These are phyloP conservation scores for Debaryomyces fabryi DNA, from an alignment of 1,139 yeast genomes.

Conservation along the genomic window DNA sequence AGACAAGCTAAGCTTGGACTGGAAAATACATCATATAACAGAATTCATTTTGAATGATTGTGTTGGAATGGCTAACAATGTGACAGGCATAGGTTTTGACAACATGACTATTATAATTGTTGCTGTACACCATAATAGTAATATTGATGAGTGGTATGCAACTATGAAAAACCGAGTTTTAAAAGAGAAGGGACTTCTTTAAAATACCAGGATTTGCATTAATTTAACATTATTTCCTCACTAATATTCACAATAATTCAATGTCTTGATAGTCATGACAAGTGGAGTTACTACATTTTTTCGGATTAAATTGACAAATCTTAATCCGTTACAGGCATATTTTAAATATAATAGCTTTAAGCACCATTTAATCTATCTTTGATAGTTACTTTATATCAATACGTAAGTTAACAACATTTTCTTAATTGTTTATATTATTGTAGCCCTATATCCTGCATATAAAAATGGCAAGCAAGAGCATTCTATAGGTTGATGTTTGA, in stretches of 20 bases:
- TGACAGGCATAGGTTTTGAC: conserved; percentile 79
- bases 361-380: not conserved
- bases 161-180: conserved; percentile 52
- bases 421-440: not conserved
- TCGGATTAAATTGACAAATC: not conserved
- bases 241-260: not conserved
- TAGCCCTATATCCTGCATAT: not conserved
- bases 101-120: conserved; percentile 74
- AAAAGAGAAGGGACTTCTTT: conserved; percentile 40
- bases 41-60: conserved; percentile 66
- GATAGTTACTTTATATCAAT: not conserved
- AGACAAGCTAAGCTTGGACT: conserved; percentile 58
- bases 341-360: not conserved
- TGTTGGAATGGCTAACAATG: conserved; percentile 69
- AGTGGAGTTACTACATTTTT: not conserved
- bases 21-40: conserved; percentile 59
- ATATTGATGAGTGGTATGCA: conserved; percentile 60
- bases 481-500: not conserved
- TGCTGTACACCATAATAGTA: conserved; percentile 52
- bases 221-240: not conserved
- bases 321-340: not conserved
- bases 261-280: not conserved
- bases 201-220: conserved; percentile 6
- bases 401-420: not conserved
- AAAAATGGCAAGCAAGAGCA: conserved; percentile 1